These are phyloP conservation scores for Cladorrhinum sp. DNA, from an alignment of 2,329 filamentous ascomycete genomes.

Conservation along the genomic window DNA sequence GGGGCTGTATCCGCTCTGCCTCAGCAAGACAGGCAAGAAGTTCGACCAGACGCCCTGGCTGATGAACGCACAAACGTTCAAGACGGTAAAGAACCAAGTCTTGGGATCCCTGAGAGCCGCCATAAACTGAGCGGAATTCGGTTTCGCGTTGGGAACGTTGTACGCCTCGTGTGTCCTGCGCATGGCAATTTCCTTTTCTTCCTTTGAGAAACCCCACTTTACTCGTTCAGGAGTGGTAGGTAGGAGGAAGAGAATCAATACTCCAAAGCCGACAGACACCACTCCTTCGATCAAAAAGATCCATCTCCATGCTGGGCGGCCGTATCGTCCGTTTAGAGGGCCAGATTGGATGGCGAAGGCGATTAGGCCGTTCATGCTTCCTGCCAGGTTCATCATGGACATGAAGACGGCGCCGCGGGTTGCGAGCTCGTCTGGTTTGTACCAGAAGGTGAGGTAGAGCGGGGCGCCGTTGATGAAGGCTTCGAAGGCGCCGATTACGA, in stretches of 20 bases:
- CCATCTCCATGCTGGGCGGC: slow-evolving; percentile 44
- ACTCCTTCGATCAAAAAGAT: slow-evolving; percentile 44
- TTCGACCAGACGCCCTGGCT: slow-evolving; percentile 11
- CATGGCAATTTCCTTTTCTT: slow-evolving; percentile 14
- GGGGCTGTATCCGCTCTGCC: slow-evolving; percentile 10
- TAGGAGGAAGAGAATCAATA: slow-evolving; percentile 36
- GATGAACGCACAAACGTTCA: slow-evolving; percentile 8
- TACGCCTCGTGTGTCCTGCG: slow-evolving; percentile 10
- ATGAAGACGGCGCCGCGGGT: slow-evolving; percentile 36
- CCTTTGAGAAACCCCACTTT: slow-evolving; percentile 9
- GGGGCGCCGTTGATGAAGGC: slow-evolving; percentile 21
- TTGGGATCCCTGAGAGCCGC: slow-evolving; percentile 9
- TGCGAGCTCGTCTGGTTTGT: slow-evolving; percentile 18
- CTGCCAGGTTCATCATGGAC: slow-evolving; percentile 28
- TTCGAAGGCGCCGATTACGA: slow-evolving; percentile 17
- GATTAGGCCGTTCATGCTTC: slow-evolving; percentile 40
- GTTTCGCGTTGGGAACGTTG: slow-evolving; percentile 8
- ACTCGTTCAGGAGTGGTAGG: slow-evolving; percentile 31
- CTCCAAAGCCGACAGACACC: slow-evolving; percentile 35
- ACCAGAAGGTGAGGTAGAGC: slow-evolving; percentile 20
- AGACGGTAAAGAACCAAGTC: slow-evolving; percentile 11
- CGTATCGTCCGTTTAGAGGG: slow-evolving; percentile 37
- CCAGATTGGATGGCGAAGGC: slow-evolving; percentile 43
- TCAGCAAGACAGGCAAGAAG: slow-evolving; percentile 12
- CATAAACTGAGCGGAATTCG: slow-evolving; percentile 1